Evolutionary conservation across 768 basidiomycete genomes (phyloP).

Genomic region (Suillus plorans): DNA sequence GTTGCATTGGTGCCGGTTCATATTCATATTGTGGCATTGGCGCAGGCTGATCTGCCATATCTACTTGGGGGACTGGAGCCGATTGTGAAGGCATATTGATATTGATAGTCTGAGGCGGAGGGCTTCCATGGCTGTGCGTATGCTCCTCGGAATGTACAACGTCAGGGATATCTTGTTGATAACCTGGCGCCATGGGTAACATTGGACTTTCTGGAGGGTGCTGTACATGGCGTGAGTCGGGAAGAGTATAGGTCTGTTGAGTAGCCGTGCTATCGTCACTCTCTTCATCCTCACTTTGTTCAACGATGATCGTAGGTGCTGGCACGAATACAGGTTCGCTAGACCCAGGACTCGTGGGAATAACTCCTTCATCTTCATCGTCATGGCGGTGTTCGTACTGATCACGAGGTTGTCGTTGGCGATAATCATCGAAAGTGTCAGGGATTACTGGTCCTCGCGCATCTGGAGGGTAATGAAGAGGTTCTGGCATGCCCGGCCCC

Average conservation of each 20-base stretch:
- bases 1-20: background rate
- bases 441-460: slow-evolving; percentile 39
- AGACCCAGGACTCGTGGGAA: slow-evolving; percentile 16
- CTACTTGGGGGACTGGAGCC: background rate
- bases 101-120: slow-evolving; percentile 13
- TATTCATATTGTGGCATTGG: background rate
- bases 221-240: background rate
- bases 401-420: slow-evolving; percentile 5
- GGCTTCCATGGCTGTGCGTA: background rate
- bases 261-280: background rate
- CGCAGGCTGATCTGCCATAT: background rate
- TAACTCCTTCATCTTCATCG: slow-evolving; percentile 19
- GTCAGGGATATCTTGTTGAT: slow-evolving; percentile 9
- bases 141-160: slow-evolving; percentile 13
- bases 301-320: slow-evolving; percentile 4
- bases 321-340: slow-evolving; percentile 7
- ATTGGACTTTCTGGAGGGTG: background rate
- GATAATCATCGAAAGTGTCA: slow-evolving; percentile 5
- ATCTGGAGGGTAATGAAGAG: slow-evolving; percentile 19
- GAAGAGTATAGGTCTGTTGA: background rate
- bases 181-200: background rate
- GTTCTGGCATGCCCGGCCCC: slow-evolving; percentile 23
- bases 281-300: background rate
- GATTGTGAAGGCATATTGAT: slow-evolving; percentile 10
- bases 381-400: slow-evolving; percentile 9